Evolutionary conservation across 2,329 filamentous ascomycete genomes (phyloP).

Genomic region (Ambrosiella cleistominuta): DNA sequence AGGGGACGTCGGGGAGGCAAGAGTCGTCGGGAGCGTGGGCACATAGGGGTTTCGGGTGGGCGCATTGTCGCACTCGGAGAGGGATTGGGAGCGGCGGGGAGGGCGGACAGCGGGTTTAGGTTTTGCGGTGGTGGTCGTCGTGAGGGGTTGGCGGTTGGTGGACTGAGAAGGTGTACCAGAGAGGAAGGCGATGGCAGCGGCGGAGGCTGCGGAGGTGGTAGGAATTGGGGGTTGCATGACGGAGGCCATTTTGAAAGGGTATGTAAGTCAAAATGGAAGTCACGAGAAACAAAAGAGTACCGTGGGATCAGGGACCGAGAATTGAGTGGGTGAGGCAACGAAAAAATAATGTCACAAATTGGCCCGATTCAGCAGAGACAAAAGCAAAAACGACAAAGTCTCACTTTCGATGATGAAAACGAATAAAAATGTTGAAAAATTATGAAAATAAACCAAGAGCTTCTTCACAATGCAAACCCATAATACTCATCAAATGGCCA

Average conservation of each 20-base stretch:
- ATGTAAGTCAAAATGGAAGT: background rate
- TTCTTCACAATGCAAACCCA: too few species aligned
- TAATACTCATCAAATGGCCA: too few species aligned
- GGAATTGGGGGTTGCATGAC: constrained; percentile 1
- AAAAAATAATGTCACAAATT: too few species aligned
- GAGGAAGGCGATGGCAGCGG: constrained; percentile 7
- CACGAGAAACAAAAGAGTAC: background rate
- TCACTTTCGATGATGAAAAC: too few species aligned
- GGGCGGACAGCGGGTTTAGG: constrained; percentile 2
- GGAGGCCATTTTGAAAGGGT: background rate
- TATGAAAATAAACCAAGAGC: too few species aligned
- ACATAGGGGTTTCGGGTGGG: constrained; percentile 1
- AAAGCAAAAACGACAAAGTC: too few species aligned
- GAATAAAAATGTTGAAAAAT: too few species aligned
- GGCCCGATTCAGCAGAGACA: too few species aligned
- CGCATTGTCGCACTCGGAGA: constrained; percentile 11
- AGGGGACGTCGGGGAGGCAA: constrained; percentile 1
- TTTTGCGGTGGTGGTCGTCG: background rate
- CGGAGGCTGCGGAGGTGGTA: constrained; percentile 1
- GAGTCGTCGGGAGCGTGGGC: constrained; percentile 2
- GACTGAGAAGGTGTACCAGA: background rate
- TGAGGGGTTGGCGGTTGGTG: background rate
- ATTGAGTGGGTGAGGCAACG: background rate
- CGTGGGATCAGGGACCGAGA: background rate
- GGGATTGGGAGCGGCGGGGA: constrained; percentile 11